Base-by-base conservation (phyloP, 495 filamentous ascomycete genomes). In the Bacidia gigantensis region DNA sequence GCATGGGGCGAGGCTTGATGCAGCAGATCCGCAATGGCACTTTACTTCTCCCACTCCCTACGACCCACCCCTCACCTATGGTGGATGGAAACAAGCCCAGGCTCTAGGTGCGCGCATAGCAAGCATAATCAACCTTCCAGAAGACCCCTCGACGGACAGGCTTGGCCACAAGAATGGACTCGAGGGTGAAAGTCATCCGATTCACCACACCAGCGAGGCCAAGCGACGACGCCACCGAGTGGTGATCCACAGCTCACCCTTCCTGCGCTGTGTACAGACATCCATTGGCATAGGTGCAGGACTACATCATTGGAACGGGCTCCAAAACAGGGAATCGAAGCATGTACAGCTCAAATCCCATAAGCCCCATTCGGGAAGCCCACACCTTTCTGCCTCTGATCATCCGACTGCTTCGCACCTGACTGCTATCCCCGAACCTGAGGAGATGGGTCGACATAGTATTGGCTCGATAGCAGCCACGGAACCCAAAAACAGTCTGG, bases 11-110 rank as follows among this genome's bases (percentile, higher is more conserved):
- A 82, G 92, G 35, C 80, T 99, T 26, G 92, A 99, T 64, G 86
- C 86, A 42, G 87, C 88, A 54, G 88, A 97, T 70, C 85, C 86
- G 61, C 76, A 87, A 65, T 99, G 92, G 92, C 89, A 96, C 67
- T 73, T 95, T 11, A 82, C 86, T n/a, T 94, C 93, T 3, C 83
- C 89, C 2, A 90, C 86, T 2, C 93, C 92, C 3, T 97, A 97
- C 70, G 90, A 99, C 55, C 86, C 92, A 41, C 92, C 93, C 40
- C 75, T 99, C 44, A 95, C 89, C 14, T 97, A 95, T 62, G 84
- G 87, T 54, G 92, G 92, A 42, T 97, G 89, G 89, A 76, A 77
- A 18, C 90, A 96, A 62, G 80, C 83, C 47, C 82, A 83, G 54
- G 79, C 78, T 9, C 70, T 96, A 2, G 92, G 92, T 2, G 69